Base-by-base conservation (phyloP, 2,329 filamentous ascomycete genomes). In the Alternaria dauci region DNA sequence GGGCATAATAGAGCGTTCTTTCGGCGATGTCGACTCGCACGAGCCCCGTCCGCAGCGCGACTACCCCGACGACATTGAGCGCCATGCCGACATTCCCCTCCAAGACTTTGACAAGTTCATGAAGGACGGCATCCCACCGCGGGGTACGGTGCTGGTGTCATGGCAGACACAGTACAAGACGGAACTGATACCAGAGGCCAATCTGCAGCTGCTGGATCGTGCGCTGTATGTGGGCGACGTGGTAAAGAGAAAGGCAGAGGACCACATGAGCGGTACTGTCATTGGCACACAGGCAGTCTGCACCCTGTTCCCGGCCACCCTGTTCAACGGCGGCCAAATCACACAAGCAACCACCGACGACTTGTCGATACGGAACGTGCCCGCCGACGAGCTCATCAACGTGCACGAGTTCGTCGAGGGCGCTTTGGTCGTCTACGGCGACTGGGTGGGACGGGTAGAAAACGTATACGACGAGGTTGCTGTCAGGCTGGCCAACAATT, bases 371-470 rank as follows among this genome's bases (percentile, higher is more conserved):
- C 73, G 75, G 8, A 68, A 79, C 52, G 75, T 85, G 2, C 78
- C 81, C 4, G 74, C 80, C 4, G 74, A 79, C 52, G 84, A 86
- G 59, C 72, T 86, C 7, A 72, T 75, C 56, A 77, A 79, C 55
- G 78, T 81, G 12, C 78, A 83, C 60, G 76, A 83, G 48, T 83
- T 81, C 62, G 70, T 78, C 6, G 81, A 83, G 61, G 84, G 84
- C 5, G 83, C 86, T 53, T 78, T 85, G 32, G 78, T 88, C 23
- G 78, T 87, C 12, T 86, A 84, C 69, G 78, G 82, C 18, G 81
- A 85, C 64, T 88, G 86, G 84, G 71, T 88, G 4, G 87, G 87
- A 1, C 74, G 82, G 11, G 81, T 89, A 5, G 79, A 83, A 52
- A 78, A 82, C 2, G 77, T 84, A 44, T 77, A 80, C 30, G 80